Conservation (phyloP, 2,329 filamentous ascomycete species). For the Trichoderma pleuroti region DNA sequence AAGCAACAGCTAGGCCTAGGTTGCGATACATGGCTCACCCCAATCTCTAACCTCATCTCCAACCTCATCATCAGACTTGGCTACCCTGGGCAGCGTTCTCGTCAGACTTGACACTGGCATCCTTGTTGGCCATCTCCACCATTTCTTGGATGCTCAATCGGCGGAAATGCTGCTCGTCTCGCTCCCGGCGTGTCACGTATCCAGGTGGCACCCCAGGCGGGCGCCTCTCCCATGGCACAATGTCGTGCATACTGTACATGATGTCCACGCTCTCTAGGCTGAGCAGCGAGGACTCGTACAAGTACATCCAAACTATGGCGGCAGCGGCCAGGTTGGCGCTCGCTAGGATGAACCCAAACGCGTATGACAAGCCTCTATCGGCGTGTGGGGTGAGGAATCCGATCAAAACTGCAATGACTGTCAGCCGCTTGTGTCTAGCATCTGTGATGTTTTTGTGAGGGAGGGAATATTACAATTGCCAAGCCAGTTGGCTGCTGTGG, state of each 20-base stretch:
- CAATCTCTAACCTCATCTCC: no score
- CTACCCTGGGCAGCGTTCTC: background rate
- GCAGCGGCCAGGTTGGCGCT: slow-evolving; percentile 58
- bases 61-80: background rate
- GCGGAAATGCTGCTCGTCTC: slow-evolving; percentile 31
- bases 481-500: slow-evolving; percentile 54
- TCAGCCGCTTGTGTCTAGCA: background rate
- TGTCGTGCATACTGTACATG: slow-evolving; percentile 58
- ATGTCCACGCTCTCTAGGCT: slow-evolving; percentile 69
- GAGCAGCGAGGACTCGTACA: slow-evolving; percentile 62
- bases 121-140: slow-evolving; percentile 13
- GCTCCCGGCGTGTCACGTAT: slow-evolving; percentile 40
- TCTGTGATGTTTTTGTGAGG: background rate
- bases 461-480: slow-evolving; percentile 50
- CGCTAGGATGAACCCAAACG: slow-evolving; percentile 64
- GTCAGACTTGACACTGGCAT: slow-evolving; percentile 1
- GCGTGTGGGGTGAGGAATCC: slow-evolving; percentile 68
- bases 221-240: slow-evolving; percentile 61
- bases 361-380: slow-evolving; percentile 56
- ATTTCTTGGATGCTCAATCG: slow-evolving; percentile 23
- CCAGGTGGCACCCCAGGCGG: slow-evolving; percentile 49
- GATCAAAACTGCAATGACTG: slow-evolving; percentile 49
- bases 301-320: slow-evolving; percentile 63
- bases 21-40: background rate
- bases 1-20: background rate